Evolutionary conservation across 352 stramenopile species (phyloP).

Genomic region (Thraustochytrium sp.): DNA sequence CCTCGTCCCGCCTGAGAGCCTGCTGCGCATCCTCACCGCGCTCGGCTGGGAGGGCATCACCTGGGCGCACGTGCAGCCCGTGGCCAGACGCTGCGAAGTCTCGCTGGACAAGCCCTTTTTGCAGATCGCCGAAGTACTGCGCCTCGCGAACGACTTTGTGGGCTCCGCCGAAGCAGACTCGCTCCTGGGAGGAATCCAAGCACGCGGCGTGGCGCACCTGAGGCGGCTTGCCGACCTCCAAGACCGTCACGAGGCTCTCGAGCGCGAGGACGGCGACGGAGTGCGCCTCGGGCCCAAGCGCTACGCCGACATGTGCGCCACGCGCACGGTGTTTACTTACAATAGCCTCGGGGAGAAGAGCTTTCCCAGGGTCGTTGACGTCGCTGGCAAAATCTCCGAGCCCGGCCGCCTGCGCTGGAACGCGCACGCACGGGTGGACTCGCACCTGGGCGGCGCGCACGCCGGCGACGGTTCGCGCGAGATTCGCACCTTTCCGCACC

Average conservation of each 20-base stretch:
- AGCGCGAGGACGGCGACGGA: too few relatives aligned
- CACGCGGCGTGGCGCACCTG: not conserved
- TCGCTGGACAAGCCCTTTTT: not conserved
- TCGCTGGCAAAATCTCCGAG: not conserved
- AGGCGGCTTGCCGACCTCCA: not conserved
- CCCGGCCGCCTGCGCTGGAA: not conserved
- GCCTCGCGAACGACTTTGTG: not conserved
- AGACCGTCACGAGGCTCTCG: too few relatives aligned
- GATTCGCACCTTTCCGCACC: not conserved
- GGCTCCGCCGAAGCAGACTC: not conserved
- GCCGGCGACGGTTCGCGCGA: too few relatives aligned
- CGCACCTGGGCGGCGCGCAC: too few relatives aligned
- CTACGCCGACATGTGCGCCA: conserved; percentile 33
- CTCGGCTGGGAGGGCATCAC: not conserved
- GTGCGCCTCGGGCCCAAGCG: too few relatives aligned
- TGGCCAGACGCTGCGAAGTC: not conserved
- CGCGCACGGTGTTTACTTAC: not conserved
- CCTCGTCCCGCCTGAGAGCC: not conserved
- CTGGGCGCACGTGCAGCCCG: not conserved
- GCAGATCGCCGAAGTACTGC: not conserved
- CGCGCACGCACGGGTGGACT: not conserved
- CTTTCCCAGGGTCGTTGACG: not conserved
- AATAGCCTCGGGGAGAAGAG: conserved; percentile 28
- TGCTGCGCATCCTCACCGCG: not conserved
- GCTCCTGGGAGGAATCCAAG: not conserved